phyloP scores from a whole-genome alignment of 768 basidiomycete species.

The Arthromyces matolae region DNA sequence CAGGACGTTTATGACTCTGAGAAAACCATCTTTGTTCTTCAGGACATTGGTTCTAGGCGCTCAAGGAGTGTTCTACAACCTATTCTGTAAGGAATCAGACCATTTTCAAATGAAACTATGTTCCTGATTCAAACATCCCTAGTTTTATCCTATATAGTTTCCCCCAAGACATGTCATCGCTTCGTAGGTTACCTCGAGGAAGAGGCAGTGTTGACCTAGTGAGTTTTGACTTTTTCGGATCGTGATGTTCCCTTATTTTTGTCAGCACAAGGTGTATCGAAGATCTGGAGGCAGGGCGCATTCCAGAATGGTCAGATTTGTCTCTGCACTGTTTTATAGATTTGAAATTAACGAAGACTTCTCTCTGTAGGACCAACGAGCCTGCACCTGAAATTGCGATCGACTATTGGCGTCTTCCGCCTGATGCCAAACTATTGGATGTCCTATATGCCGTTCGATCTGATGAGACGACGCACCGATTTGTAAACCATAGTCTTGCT shows the following conservation, averaged over 20 bases:
- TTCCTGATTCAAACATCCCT: slow-evolving; percentile 7
- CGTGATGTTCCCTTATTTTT: slow-evolving; percentile 3
- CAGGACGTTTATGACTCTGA: slow-evolving; percentile 94
- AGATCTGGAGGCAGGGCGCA: slow-evolving; percentile 75
- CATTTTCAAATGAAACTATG: slow-evolving; percentile 11
- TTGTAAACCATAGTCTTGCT: slow-evolving; percentile 94
- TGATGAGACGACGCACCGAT: slow-evolving; percentile 90
- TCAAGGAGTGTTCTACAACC: slow-evolving; percentile 88
- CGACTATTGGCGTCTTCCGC: slow-evolving; percentile 86
- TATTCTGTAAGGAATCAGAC: slow-evolving; percentile 61
- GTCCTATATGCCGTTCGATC: slow-evolving; percentile 90
- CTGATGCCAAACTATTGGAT: slow-evolving; percentile 77
- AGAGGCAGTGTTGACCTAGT: slow-evolving; percentile 94
- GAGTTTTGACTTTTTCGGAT: slow-evolving; percentile 24
- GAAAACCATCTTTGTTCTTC: slow-evolving; percentile 76
- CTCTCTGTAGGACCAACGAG: slow-evolving; percentile 47
- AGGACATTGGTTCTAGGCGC: slow-evolving; percentile 81
- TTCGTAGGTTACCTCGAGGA: slow-evolving; percentile 94
- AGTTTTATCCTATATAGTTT: slow-evolving; percentile 79
- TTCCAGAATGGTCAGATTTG: slow-evolving; percentile 74
- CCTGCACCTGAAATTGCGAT: slow-evolving; percentile 87
- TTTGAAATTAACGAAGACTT: background rate
- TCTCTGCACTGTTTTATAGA: background rate
- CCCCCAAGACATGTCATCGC: slow-evolving; percentile 76
- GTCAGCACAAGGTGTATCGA: slow-evolving; percentile 73